Conservation (phyloP, 495 filamentous ascomycete species). For the Xylaria longipes region DNA sequence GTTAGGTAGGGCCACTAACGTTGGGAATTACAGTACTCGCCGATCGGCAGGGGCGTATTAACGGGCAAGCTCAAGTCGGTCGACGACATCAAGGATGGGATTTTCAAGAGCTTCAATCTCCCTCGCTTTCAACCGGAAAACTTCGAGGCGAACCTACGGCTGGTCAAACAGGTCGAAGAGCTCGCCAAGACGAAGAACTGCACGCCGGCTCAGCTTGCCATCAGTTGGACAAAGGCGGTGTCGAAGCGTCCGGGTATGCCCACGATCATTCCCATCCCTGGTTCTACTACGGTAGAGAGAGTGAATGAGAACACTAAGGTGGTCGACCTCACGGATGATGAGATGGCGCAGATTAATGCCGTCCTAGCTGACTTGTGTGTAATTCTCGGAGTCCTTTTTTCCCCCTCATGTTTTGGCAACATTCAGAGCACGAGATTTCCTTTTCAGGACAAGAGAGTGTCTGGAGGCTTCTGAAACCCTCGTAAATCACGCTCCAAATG, state of each 20-base stretch:
- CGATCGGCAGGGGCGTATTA: constrained; percentile 35
- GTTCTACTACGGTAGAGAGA: constrained; percentile 59
- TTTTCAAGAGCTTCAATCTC: constrained; percentile 58
- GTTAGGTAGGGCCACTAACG: not conserved
- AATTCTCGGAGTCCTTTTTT: too few relatives aligned
- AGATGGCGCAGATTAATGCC: constrained; percentile 56
- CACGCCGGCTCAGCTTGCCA: constrained; percentile 76
- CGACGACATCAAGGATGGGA: constrained; percentile 60
- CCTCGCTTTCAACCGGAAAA: constrained; percentile 69
- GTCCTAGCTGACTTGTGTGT: constrained; percentile 53
- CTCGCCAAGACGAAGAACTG: constrained; percentile 72
- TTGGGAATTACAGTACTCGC: constrained; percentile 35
- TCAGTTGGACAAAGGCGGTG: constrained; percentile 72
- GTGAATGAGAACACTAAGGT: constrained; percentile 57
- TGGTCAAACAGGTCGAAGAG: constrained; percentile 68
- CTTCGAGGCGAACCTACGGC: constrained; percentile 74
- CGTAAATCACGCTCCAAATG: too few relatives aligned
- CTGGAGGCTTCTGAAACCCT: too few relatives aligned
- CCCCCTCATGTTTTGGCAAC: too few relatives aligned
- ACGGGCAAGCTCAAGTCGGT: constrained; percentile 66
- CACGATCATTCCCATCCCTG: constrained; percentile 83
- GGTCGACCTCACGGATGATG: constrained; percentile 53
- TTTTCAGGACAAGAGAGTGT: too few relatives aligned
- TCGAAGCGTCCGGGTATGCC: constrained; percentile 56
- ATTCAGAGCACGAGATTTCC: too few relatives aligned